These are phyloP conservation scores for Botrytis tulipae DNA, from an alignment of 2,329 filamentous ascomycete species.

Conservation along the genomic window DNA sequence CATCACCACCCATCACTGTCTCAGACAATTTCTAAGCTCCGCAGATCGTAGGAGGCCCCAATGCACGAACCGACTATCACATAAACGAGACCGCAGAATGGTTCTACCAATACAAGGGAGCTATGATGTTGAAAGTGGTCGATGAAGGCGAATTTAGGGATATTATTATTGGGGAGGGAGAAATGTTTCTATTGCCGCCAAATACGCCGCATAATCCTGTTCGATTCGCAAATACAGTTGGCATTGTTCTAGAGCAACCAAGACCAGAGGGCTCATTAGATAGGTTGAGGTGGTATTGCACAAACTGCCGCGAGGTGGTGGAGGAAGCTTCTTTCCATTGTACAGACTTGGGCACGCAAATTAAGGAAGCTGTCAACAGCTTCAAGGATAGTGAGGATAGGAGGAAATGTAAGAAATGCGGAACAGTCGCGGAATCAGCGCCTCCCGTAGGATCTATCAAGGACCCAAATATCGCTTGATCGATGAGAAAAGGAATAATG, in stretches of 20 bases:
- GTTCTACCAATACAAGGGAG: constrained; percentile 95
- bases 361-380: constrained; percentile 82
- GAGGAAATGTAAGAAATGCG: constrained; percentile 76
- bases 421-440: constrained; percentile 68
- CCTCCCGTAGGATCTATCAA: constrained; percentile 59
- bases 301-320: constrained; percentile 65
- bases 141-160: constrained; percentile 73
- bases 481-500: background rate
- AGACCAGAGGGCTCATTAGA: constrained; percentile 70
- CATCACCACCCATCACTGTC: background rate
- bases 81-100: constrained; percentile 95
- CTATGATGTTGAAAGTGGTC: constrained; percentile 91
- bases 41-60: constrained; percentile 90
- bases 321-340: constrained; percentile 87
- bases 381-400: constrained; percentile 70
- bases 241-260: constrained; percentile 85
- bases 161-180: constrained; percentile 85
- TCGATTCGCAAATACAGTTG: constrained; percentile 89
- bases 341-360: constrained; percentile 87
- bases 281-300: constrained; percentile 88
- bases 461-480: constrained; percentile 53
- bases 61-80: constrained; percentile 96
- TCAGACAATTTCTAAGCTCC: constrained; percentile 14
- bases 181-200: constrained; percentile 88
- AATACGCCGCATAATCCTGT: constrained; percentile 97